Evolutionary conservation across 2,329 filamentous ascomycete genomes (phyloP).

Genomic region (Fusarium pseudocircinatum): DNA sequence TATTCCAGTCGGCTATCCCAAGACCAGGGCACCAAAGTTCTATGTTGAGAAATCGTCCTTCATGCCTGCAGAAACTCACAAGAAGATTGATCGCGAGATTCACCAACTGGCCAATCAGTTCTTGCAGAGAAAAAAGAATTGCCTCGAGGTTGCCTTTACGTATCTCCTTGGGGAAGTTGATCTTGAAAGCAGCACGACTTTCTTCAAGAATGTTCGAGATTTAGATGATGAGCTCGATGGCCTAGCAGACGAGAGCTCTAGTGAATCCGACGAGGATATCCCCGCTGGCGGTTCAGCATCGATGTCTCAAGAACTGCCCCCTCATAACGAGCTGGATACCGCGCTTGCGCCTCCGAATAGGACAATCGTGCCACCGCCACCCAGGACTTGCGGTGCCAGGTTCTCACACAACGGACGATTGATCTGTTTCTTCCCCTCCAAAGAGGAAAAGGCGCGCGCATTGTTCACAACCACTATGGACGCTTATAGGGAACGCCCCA

Average conservation of each 20-base stretch:
- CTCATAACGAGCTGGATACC: slow-evolving; percentile 63
- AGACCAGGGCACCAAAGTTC: slow-evolving; percentile 66
- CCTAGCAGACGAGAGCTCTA: slow-evolving; percentile 80
- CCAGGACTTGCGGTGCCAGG: slow-evolving; percentile 67
- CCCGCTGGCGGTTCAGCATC: slow-evolving; percentile 63
- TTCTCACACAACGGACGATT: slow-evolving; percentile 71
- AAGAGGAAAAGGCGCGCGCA: slow-evolving; percentile 67
- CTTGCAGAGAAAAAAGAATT: slow-evolving; percentile 67
- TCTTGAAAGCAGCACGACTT: slow-evolving; percentile 67
- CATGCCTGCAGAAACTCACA: slow-evolving; percentile 66
- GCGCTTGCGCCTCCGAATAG: slow-evolving; percentile 63
- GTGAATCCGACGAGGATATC: slow-evolving; percentile 75
- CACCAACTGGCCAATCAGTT: slow-evolving; percentile 66
- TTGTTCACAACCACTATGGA: slow-evolving; percentile 59
- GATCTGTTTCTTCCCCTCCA: slow-evolving; percentile 75
- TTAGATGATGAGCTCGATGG: slow-evolving; percentile 66
- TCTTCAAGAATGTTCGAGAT: slow-evolving; percentile 72
- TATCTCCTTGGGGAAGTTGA: slow-evolving; percentile 72
- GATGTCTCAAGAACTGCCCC: slow-evolving; percentile 70
- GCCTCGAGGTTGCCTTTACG: slow-evolving; percentile 68
- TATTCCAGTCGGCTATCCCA: slow-evolving; percentile 69
- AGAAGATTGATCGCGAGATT: slow-evolving; percentile 62
- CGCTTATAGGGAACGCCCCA: slow-evolving; percentile 58
- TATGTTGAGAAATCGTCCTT: slow-evolving; percentile 69
- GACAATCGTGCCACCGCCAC: slow-evolving; percentile 64